phyloP scores from a whole-genome alignment of 73 alveolate species.

The Tetrahymena elliotti region DNA sequence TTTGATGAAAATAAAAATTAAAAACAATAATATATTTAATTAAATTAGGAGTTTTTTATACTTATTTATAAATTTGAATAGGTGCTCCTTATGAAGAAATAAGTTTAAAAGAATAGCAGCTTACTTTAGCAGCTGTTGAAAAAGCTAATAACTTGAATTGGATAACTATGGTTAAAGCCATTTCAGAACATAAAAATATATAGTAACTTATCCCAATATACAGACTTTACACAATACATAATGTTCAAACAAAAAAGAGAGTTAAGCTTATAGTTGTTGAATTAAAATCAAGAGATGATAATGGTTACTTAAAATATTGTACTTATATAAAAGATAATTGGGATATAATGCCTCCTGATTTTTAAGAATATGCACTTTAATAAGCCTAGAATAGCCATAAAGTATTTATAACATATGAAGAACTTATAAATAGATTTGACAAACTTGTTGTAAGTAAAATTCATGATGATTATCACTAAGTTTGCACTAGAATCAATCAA shows the following conservation, averaged over 20 bases:
- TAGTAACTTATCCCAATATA: not conserved
- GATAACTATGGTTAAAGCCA: not conserved
- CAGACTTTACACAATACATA: not conserved
- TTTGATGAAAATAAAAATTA: not conserved
- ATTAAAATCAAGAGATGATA: not conserved
- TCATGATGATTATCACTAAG: not conserved
- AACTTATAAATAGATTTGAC: not conserved
- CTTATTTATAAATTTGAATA: not conserved
- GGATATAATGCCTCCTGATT: not conserved
- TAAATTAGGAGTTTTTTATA: not conserved
- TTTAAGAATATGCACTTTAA: not conserved
- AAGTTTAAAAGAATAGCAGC: not conserved
- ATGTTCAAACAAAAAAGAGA: not conserved
- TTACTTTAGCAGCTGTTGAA: not conserved
- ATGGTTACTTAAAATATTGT: not conserved
- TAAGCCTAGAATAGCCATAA: not conserved
- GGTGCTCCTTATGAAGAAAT: not conserved
- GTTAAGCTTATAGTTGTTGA: not conserved
- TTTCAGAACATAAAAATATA: not conserved
- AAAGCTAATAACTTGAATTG: not conserved
- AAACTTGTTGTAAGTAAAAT: not conserved
- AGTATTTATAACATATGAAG: not conserved
- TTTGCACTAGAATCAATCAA: not conserved
- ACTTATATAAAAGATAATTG: not conserved
- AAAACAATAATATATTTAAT: not conserved